Percentiles rank a stretch among this genome's conserved stretches.
These are phyloP conservation scores for Trichosanthes cucumerina DNA, from an alignment of 306 rosid genomes.

Conservation along the genomic window DNA sequence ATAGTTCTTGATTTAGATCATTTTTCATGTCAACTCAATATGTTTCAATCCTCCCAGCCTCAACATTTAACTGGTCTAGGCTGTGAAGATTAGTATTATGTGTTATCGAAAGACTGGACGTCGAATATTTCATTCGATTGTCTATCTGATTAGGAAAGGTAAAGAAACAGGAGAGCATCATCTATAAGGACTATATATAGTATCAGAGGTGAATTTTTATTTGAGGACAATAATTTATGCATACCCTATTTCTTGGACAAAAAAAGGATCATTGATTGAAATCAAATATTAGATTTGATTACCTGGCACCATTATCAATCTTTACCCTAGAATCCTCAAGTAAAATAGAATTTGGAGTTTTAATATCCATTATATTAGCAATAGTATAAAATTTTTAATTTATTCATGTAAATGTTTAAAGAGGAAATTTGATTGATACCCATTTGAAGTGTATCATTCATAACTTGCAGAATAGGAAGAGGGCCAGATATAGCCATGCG, in stretches of 20 bases:
- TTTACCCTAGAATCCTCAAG: not conserved
- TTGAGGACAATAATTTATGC: not conserved
- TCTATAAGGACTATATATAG: not conserved
- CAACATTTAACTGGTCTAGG: not conserved
- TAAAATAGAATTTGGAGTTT: no score
- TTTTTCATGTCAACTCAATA: not conserved
- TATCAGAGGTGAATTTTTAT: not conserved
- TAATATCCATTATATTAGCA: no score
- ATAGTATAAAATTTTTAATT: no score
- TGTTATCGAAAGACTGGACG: not conserved
- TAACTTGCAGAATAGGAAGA: no score
- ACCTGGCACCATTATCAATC: not conserved
- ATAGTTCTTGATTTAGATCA: not conserved
- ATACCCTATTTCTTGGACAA: not conserved
- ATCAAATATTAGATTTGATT: not conserved
- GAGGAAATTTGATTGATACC: no score
- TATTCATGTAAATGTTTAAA: no score
- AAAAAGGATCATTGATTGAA: not conserved
- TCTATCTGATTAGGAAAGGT: not conserved
- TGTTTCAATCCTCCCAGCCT: not conserved
- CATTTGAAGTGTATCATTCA: no score
- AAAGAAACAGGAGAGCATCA: not conserved
- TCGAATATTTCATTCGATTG: not conserved
- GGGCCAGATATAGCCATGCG: no score
- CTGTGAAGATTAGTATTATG: not conserved